Evolutionary conservation across 2,329 filamentous ascomycete species (phyloP).

Genomic region (Escovopsis weberi): DNA sequence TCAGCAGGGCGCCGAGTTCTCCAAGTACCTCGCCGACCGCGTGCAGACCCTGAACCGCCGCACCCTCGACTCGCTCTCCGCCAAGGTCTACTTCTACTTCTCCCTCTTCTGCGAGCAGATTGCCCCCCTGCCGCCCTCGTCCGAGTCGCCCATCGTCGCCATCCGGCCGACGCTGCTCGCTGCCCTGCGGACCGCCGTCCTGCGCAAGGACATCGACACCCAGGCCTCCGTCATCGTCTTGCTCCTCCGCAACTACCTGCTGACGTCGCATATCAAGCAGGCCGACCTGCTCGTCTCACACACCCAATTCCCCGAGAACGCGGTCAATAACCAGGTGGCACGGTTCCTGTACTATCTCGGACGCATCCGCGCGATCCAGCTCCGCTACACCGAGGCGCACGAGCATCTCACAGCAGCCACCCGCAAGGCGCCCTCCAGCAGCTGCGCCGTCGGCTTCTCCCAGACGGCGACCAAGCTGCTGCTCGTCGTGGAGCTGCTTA

Average conservation of each 20-base stretch:
- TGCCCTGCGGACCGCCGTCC: slow-evolving; percentile 83
- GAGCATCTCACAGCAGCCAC: slow-evolving; percentile 87
- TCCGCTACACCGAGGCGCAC: slow-evolving; percentile 93
- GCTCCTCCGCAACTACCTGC: slow-evolving; percentile 87
- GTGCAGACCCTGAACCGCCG: slow-evolving; percentile 84
- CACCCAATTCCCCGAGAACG: slow-evolving; percentile 85
- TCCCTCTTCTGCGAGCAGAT: slow-evolving; percentile 90
- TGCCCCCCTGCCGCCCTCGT: slow-evolving; percentile 73
- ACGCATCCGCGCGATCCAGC: slow-evolving; percentile 88
- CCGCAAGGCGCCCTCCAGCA: slow-evolving; percentile 82
- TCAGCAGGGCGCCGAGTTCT: slow-evolving; percentile 72
- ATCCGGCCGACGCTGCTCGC: slow-evolving; percentile 77
- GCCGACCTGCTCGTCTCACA: slow-evolving; percentile 92
- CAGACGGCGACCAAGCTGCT: slow-evolving; percentile 95
- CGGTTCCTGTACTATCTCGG: slow-evolving; percentile 96
- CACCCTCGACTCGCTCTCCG: slow-evolving; percentile 83
- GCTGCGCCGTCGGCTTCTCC: slow-evolving; percentile 83
- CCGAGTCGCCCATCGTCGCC: slow-evolving; percentile 71
- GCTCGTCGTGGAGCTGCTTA: slow-evolving; percentile 87
- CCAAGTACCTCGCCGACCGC: slow-evolving; percentile 65
- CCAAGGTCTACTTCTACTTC: slow-evolving; percentile 97
- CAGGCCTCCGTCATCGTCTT: slow-evolving; percentile 92
- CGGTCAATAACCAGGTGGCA: slow-evolving; percentile 95
- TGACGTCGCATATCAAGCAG: slow-evolving; percentile 91
- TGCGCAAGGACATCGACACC: slow-evolving; percentile 94